Evolutionary conservation across 768 basidiomycete species (phyloP), one percentile per base, ranked within the genome.

Genomic region (Pleurotus cornucopiae): DNA sequence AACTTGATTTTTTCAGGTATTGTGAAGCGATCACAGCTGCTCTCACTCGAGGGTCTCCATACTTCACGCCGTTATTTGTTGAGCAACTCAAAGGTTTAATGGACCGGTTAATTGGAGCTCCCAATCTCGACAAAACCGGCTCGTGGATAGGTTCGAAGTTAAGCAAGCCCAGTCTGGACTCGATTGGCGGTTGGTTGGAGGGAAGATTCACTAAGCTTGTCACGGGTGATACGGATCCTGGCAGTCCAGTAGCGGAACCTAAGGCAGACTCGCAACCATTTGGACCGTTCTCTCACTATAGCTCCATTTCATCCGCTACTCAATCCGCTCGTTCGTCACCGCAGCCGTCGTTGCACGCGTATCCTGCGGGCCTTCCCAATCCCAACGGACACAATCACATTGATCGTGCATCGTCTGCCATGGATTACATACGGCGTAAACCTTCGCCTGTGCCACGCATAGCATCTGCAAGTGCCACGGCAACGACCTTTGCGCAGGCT

Each of bases 251-350:
- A 11, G 75, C 71, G 38, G 75, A 75, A 34, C 75, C 73, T 53
- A 59, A 69, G 13, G 68, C 69, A 47, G 73, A 76, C 48, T 74
- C 73, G 30, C 67, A 76, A 14, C 77, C 76, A 62, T 71, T 81
- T 4, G 96, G 95, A 3, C 91, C 96, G 6, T 98, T 98, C 71
- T 85, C 93, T 23, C 92, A 93, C 62, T 98, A 90, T 72, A 94
- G 89, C 60, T 86, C 91, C 5, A 96, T 99, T 57, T 90, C 95
- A 2, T 91, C 95, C 1, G 76, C 81, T 3, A 81, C 85, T 2
- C 80, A 84, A 18, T 91, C 92, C 5, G 83, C 86, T 3, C 82
- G 82, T 43, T 85, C 91, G 2, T 91, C 92, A 11, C 90, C 91
- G 1, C 86, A 82, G 59, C 88, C 81, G 34, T 92, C 91, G 25